A percentile compares a stretch with the other conserved stretches of the same genome.
Evolutionary conservation across 495 filamentous ascomycete species (phyloP).

Genomic region (Gamarada debralockiae): DNA sequence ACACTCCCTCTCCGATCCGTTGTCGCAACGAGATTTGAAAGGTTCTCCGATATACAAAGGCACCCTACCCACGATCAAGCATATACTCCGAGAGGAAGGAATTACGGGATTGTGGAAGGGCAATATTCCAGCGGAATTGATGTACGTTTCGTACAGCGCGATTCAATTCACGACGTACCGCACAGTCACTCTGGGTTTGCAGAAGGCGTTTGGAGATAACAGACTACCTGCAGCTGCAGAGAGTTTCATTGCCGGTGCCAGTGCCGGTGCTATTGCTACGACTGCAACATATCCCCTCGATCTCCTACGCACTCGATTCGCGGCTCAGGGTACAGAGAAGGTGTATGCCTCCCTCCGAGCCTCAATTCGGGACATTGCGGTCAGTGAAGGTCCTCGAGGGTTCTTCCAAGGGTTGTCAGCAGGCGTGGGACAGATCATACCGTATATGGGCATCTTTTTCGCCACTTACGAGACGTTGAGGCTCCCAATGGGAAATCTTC

Average conservation of each 20-base stretch:
- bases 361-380: constrained; percentile 68
- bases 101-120: constrained; percentile 93
- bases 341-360: constrained; percentile 68
- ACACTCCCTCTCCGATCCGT: constrained; percentile 66
- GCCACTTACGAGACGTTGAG: constrained; percentile 75
- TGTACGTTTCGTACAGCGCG: constrained; percentile 87
- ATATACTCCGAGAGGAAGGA: constrained; percentile 76
- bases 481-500: constrained; percentile 42
- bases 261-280: constrained; percentile 77
- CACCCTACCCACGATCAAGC: constrained; percentile 69
- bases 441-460: constrained; percentile 97
- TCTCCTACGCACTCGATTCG: constrained; percentile 89
- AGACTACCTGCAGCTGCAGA: constrained; percentile 46
- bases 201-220: constrained; percentile 30
- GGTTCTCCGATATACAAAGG: constrained; percentile 71
- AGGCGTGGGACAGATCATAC: constrained; percentile 80
- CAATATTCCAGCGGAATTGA: constrained; percentile 89
- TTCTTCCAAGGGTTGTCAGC: constrained; percentile 86
- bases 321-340: constrained; percentile 82
- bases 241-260: constrained; percentile 74
- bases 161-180: constrained; percentile 92
- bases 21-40: constrained; percentile 40
- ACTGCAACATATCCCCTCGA: constrained; percentile 88
- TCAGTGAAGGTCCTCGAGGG: constrained; percentile 67
- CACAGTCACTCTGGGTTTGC: constrained; percentile 57